Base-by-base conservation (phyloP, 176 grass and related monocot genomes). In the Triticum turgidum region DNA sequence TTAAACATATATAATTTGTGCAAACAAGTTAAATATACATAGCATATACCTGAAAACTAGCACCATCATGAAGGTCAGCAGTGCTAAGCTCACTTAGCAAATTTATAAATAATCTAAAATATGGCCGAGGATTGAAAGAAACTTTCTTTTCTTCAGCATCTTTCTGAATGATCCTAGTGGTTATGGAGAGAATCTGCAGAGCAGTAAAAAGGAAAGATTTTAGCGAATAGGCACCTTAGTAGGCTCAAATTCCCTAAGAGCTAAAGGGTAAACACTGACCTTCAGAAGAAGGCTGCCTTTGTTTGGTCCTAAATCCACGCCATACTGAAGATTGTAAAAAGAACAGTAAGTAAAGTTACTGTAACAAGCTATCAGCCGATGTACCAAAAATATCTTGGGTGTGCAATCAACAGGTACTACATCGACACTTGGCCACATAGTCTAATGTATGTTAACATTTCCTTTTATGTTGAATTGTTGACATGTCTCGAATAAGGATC, bases 141-240 rank as follows among this genome's bases (percentile, higher is more conserved):
- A 79, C 61, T 87, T 91, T 96, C 67, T 98, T 96, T 88, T 98
- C 96, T 88, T 98, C 96, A 38, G 92, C 96, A 88, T 98, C 92
- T 85, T 94, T 98, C 68, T 92, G 88, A 74, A 98, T 89, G 44
- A 88, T 91, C 86, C 83, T 94, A 76, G 86, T 80, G 72, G 90
- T 88, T 39, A 98, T 77, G 30, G 87, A 86, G 8, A 98, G 61
- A 91, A 98, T 89, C 96, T 98, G 82, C 38, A 86, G 27, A 94
- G 70, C 22, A 87, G 35, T 67, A 33, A 87, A 87, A 75, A 56
- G 51, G 15, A 81, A 70, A 76, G 33, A 35, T 65, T 49, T 85
- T 54, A 82, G n/a, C 11, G 11, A 90, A 68, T 42, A 73, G 69
- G 11, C 39, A 37, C 37, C 9, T 42, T 42, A 73, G n/a, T 73